Evolutionary conservation across 495 filamentous ascomycete genomes (phyloP), one percentile per base, ranked within the genome.

Genomic region (Podospora australis): DNA sequence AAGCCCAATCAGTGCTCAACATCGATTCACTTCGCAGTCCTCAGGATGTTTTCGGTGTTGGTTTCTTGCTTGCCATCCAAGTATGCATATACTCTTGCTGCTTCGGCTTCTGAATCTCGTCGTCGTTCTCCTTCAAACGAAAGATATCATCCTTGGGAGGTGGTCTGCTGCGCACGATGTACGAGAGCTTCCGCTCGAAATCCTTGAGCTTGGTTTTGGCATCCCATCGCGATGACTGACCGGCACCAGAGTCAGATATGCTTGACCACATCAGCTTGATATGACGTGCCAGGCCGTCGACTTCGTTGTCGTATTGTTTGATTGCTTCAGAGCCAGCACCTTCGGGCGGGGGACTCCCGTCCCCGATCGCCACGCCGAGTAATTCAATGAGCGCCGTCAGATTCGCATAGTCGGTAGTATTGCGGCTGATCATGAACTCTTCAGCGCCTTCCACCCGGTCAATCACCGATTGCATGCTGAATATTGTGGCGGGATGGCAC

Each of bases 191-290:
- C 41, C 87, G 80, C 46, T 84, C 73, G 8, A 96, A 60, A 2
- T 80, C 68, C 56, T 92, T 84, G 5, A 95, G 69, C 19, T 73
- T 74, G 36, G 79, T 76, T 60, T 92, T 91, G 0, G 84, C 82
- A 44, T 90, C 76, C 38, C 86, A 82, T 16, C 86, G 75, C 14
- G 79, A 79, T 45, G 89, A 75, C 59, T 83, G 78, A 6, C 82
- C 77, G 20, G 85, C 83, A 21, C 87, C 86, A 1, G 80, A 75
- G 58, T 90, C 87, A 48, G 80, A 70, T 48, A 97, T 95, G 6
- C 70, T 71, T 13, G 75, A 78, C 60, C 82, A 84, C 36, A 92
- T 77, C 17, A 66, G 63, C 53, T 82, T 86, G 44, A 97, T 68
- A 19, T 68, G 67, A 13, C 69, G 60, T 11, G 79, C 73, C 2